Percentiles rank a stretch among this genome's conserved stretches.
These are phyloP conservation scores for Ustulina deusta DNA, from an alignment of 2,329 filamentous ascomycete genomes.

Conservation along the genomic window DNA sequence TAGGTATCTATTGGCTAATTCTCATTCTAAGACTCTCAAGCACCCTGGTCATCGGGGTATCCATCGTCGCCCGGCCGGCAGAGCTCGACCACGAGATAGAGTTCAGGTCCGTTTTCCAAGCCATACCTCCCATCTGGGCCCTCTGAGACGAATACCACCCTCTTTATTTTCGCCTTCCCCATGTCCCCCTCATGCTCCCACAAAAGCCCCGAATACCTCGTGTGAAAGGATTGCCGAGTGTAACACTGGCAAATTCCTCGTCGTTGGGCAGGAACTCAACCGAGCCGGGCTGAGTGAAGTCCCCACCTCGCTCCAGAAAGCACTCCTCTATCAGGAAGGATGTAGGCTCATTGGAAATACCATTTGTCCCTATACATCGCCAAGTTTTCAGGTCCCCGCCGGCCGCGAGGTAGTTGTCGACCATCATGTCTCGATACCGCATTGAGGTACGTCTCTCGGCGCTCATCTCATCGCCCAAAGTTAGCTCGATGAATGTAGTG, in stretches of 20 bases:
- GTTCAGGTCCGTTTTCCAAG: not conserved
- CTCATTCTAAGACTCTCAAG: not conserved
- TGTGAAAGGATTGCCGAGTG: conserved; percentile 28
- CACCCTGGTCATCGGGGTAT: conserved; percentile 6
- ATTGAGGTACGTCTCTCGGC: conserved; percentile 23
- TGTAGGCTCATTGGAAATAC: conserved; percentile 16
- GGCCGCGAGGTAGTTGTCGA: conserved; percentile 35
- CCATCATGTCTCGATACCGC: conserved; percentile 37
- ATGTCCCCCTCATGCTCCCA: conserved; percentile 15
- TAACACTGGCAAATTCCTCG: not conserved
- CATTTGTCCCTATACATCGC: conserved; percentile 17
- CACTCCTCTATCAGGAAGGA: not conserved
- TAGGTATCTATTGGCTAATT: not conserved
- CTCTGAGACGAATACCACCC: conserved; percentile 31
- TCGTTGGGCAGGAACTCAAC: conserved; percentile 19
- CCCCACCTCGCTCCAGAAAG: conserved; percentile 11
- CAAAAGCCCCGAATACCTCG: conserved; percentile 25
- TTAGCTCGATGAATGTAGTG: conserved; percentile 15
- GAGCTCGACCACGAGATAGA: conserved; percentile 29
- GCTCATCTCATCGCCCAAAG: not conserved
- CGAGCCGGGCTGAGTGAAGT: not conserved
- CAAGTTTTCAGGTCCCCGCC: conserved; percentile 30
- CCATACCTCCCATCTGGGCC: not conserved
- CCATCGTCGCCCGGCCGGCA: conserved; percentile 29
- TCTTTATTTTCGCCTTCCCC: conserved; percentile 31